Evolutionary conservation across 805 yeast genomes (phyloP).

Genomic region (Candida chilensis): DNA sequence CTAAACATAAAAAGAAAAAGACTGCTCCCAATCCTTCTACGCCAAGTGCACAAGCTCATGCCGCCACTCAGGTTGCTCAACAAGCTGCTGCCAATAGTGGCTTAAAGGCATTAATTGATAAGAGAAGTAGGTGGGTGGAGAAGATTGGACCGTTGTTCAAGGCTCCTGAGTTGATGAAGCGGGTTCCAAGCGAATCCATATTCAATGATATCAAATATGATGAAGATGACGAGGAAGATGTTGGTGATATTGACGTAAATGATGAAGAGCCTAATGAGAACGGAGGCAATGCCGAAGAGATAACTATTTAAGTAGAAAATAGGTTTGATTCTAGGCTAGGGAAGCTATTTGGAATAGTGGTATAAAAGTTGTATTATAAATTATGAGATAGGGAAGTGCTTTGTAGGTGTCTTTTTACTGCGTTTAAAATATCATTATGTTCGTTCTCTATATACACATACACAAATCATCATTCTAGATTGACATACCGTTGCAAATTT

Average conservation of each 20-base stretch:
- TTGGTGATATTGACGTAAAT: conserved; percentile 13
- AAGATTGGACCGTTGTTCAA: conserved; percentile 83
- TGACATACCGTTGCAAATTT: conserved; percentile 35
- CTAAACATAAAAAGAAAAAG: conserved; percentile 48
- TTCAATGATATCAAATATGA: conserved; percentile 31
- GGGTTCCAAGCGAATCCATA: conserved; percentile 59
- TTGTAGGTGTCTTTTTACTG: too few species aligned
- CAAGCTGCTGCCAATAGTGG: conserved; percentile 75
- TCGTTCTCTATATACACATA: too few species aligned
- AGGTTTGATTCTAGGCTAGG: too few species aligned
- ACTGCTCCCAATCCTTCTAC: conserved; percentile 10
- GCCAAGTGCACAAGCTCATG: conserved; percentile 18
- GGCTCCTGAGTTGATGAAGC: conserved; percentile 58
- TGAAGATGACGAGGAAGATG: conserved; percentile 21
- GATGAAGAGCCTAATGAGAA: conserved; percentile 12
- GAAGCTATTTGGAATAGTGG: too few species aligned
- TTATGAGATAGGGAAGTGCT: neutral
- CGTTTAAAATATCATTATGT: too few species aligned
- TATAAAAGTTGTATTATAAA: too few species aligned
- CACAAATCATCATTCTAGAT: too few species aligned
- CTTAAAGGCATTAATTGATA: conserved; percentile 70
- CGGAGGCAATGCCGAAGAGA: conserved; percentile 9
- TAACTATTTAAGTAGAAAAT: too few species aligned
- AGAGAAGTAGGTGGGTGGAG: conserved; percentile 80
- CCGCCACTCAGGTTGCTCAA: conserved; percentile 23